Percentiles rank a stretch among this genome's conserved stretches.
These are phyloP conservation scores for Friedmanniomyces simplex DNA, from an alignment of 495 filamentous ascomycete genomes.

Conservation along the genomic window DNA sequence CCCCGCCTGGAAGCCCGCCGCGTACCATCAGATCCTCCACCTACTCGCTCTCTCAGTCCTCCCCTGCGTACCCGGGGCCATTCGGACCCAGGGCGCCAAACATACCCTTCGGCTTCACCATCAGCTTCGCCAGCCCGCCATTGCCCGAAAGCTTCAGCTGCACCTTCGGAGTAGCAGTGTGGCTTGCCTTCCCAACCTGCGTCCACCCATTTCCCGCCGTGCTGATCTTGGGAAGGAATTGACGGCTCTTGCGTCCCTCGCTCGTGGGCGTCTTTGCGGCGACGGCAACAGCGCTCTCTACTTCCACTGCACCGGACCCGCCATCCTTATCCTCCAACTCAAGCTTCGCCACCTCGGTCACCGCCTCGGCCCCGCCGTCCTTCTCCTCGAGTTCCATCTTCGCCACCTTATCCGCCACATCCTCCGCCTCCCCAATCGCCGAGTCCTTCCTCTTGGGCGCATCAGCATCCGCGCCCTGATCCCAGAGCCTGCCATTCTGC, in stretches of 20 bases:
- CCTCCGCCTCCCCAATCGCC: not conserved
- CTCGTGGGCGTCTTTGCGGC: not conserved
- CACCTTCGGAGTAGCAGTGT: not conserved
- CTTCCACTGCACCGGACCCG: no score
- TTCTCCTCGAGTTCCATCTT: not conserved
- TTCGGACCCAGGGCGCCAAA: not conserved
- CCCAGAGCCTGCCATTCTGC: conserved; percentile 14
- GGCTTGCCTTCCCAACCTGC: not conserved
- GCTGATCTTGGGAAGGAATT: not conserved
- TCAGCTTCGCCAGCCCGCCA: conserved; percentile 3
- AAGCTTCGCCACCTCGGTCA: no score
- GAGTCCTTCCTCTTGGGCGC: not conserved
- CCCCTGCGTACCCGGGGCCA: not conserved
- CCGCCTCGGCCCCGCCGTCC: not conserved
- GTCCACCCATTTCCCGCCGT: not conserved
- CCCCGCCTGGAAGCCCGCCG: no score
- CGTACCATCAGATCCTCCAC: no score
- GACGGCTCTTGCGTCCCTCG: not conserved
- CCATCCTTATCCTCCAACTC: no score
- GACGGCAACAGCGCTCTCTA: not conserved
- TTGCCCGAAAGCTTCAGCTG: not conserved
- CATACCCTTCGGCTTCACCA: not conserved
- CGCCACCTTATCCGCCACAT: not conserved
- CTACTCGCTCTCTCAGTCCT: not conserved
- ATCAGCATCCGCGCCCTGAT: not conserved